Percentiles rank a stretch among this genome's conserved stretches.
These are phyloP conservation scores for Tricholoma hemisulphureum DNA, from an alignment of 768 basidiomycete genomes.

Conservation along the genomic window DNA sequence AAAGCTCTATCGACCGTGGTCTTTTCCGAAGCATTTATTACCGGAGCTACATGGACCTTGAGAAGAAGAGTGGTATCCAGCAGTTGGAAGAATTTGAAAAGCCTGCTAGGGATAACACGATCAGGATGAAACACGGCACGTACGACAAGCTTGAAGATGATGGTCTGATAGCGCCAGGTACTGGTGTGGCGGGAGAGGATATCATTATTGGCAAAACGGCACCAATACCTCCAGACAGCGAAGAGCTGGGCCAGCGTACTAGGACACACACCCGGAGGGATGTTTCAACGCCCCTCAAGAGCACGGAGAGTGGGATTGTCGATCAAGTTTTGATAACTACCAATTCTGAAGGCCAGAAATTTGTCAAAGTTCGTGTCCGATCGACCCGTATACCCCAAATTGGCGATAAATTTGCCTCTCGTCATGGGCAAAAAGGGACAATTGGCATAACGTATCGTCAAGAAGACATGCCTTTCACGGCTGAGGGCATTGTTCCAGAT, in stretches of 20 bases:
- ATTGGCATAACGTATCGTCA: conserved; percentile 99
- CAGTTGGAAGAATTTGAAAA: conserved; percentile 97
- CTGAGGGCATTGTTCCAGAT: conserved; percentile 95
- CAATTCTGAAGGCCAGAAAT: conserved; percentile 93
- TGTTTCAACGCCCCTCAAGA: conserved; percentile 96
- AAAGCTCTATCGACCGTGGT: conserved; percentile 96
- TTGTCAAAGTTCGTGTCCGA: conserved; percentile 96
- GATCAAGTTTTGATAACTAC: conserved; percentile 97
- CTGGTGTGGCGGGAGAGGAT: conserved; percentile 93
- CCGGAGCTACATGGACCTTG: conserved; percentile 96
- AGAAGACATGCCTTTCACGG: conserved; percentile 99
- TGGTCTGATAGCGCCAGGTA: conserved; percentile 93
- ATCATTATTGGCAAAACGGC: conserved; percentile 99
- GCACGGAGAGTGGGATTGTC: conserved; percentile 96
- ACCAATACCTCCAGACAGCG: conserved; percentile 93
- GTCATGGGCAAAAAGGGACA: conserved; percentile 99
- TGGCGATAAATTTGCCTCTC: conserved; percentile 98
- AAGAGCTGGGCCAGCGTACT: conserved; percentile 96
- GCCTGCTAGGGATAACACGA: conserved; percentile 86
- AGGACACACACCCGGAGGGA: conserved; percentile 90
- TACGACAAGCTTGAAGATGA: conserved; percentile 98
- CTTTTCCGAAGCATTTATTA: conserved; percentile 99
- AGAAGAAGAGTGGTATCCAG: conserved; percentile 93
- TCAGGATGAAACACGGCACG: conserved; percentile 96
- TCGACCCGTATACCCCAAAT: conserved; percentile 97